phyloP scores from a whole-genome alignment of 164 flowering plant species.

The Pachysandra terminalis region DNA sequence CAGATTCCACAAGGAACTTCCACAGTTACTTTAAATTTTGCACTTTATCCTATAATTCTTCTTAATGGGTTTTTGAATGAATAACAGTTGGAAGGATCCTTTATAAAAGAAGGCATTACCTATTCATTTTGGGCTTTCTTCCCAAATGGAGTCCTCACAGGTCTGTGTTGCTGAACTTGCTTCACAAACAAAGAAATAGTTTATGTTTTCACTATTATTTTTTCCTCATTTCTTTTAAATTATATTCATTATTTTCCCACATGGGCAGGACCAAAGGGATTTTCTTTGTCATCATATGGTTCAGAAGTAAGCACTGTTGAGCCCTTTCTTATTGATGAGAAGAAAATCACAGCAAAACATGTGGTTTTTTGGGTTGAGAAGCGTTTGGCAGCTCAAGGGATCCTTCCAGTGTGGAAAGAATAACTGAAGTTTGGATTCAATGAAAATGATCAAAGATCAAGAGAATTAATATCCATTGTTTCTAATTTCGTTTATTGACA shows the following conservation, averaged over 20 bases:
- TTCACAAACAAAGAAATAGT: neutral
- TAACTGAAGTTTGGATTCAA: slow-evolving; percentile 10
- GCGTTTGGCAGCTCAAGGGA: slow-evolving; percentile 90
- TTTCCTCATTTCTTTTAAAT: neutral
- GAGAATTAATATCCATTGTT: slow-evolving; percentile 5
- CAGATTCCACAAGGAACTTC: too few species aligned
- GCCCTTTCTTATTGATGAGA: slow-evolving; percentile 86
- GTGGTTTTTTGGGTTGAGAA: slow-evolving; percentile 91
- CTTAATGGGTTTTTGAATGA: neutral
- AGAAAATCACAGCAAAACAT: slow-evolving; percentile 64
- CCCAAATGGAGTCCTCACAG: slow-evolving; percentile 66
- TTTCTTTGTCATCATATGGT: slow-evolving; percentile 73
- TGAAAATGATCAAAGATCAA: neutral
- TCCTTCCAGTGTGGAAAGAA: slow-evolving; percentile 74
- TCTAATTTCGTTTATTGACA: slow-evolving; percentile 4
- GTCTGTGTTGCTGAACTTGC: slow-evolving; percentile 23
- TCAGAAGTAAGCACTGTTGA: slow-evolving; percentile 75
- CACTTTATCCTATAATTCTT: neutral
- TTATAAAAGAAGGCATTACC: slow-evolving; percentile 48
- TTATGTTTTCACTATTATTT: neutral
- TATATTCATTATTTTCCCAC: neutral
- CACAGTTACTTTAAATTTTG: too few species aligned
- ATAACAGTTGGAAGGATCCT: slow-evolving; percentile 79
- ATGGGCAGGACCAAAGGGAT: slow-evolving; percentile 53
- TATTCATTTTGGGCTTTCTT: slow-evolving; percentile 86